Evolutionary conservation across 331 rosid genomes (phyloP).

Genomic region (Telfairia occidentalis): DNA sequence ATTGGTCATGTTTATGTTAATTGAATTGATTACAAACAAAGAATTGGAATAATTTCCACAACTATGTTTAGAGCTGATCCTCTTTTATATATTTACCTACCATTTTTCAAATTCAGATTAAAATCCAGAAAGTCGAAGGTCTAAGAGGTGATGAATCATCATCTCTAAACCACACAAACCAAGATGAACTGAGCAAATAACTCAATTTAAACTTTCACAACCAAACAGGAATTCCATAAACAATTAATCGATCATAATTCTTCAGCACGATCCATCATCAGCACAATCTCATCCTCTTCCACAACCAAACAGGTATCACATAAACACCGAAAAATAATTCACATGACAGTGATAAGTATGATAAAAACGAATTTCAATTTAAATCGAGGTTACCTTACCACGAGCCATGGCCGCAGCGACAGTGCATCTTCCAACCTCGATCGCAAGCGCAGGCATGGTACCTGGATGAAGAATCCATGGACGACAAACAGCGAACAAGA

Average conservation of each 20-base stretch:
- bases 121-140: not conserved
- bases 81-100: not conserved
- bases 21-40: not conserved
- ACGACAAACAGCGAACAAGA: not conserved
- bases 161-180: not conserved
- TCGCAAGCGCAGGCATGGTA: not conserved
- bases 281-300: not conserved
- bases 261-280: not conserved
- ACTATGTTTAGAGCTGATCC: not conserved
- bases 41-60: not conserved
- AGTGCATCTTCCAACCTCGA: conserved; percentile 9
- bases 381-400: not conserved
- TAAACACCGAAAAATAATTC: not conserved
- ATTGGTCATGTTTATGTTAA: too few species aligned
- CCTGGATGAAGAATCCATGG: not conserved
- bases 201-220: not conserved
- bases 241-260: not conserved
- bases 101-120: not conserved
- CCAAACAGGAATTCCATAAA: too few species aligned
- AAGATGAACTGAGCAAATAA: not conserved
- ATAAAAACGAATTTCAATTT: not conserved
- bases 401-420: conserved; percentile 5
- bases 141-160: not conserved
- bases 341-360: not conserved
- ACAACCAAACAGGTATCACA: not conserved